Base-by-base conservation (phyloP, 495 filamentous ascomycete genomes). In the Friedmanniomyces simplex region DNA sequence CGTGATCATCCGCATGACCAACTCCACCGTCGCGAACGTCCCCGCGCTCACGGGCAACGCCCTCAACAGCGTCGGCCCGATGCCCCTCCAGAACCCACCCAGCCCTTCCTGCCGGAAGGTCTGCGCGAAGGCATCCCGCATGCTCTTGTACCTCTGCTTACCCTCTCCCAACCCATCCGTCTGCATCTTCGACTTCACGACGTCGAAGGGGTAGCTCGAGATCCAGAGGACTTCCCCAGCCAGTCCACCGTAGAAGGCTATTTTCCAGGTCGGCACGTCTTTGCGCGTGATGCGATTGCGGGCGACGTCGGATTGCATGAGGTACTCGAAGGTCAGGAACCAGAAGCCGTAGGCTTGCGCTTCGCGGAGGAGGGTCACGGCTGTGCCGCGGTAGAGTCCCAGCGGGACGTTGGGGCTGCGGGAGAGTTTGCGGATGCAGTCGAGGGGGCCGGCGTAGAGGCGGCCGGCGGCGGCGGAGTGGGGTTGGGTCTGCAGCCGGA, bases 141-240 rank as follows among this genome's bases (percentile, higher is more conserved):
- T 96, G 53, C 72, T 84, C 74, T 73, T 80, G 72, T 86, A 97
- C 66, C 76, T 74, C 79, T 78, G 80, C 54, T 78, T 70, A 3
- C 28, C 28, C 26, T 53, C 43, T 0, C 82, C 81, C 67, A 96
- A 89, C 21, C 88, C 91, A 75, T 98, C 93, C 60, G 82, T 94
- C 79, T 98, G 93, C 91, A 97, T 95, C 82, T 95, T 96, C 72
- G 88, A 95, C 86, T 98, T 98, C 69, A 98, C 74, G 26, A 97
- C 93, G 72, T 98, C 93, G 55, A 98, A 84, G 22, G 93, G 93
- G 70, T 98, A 98, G 66, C 87, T 93, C 39, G 77, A 78, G 60
- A 98, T 69, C 93, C 93, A 98, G 42, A 98, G 77, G 22, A 82
- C 87, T 77, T 98, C 93, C 59, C 93, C 93, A 0, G 93, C 93